Percentiles rank a stretch among this genome's conserved stretches.
Evolutionary conservation across 2,329 filamentous ascomycete species (phyloP).

Genomic region (Conoideocrella luteorostrata): DNA sequence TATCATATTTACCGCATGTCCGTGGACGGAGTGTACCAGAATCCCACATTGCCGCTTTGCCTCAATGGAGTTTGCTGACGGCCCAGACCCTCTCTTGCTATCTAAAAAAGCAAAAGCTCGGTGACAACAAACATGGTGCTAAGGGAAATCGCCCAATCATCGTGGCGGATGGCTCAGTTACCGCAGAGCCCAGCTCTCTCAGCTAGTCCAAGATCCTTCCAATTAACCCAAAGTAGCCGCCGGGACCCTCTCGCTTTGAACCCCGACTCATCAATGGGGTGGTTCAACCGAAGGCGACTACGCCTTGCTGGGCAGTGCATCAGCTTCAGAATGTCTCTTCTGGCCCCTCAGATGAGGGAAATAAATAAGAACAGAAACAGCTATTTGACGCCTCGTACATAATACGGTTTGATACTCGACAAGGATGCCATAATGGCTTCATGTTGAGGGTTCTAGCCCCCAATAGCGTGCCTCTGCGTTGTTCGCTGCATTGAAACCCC

Average conservation of each 20-base stretch:
- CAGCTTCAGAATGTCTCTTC: conserved; percentile 12
- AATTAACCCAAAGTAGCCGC: conserved; percentile 2
- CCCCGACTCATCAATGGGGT: conserved; percentile 4
- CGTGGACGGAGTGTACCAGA: too few species aligned
- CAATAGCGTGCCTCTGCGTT: too few species aligned
- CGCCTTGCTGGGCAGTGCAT: conserved; percentile 1
- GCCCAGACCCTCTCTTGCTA: not conserved
- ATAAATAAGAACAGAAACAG: conserved; percentile 14
- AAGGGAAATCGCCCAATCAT: conserved; percentile 3
- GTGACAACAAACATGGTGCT: conserved; percentile 5
- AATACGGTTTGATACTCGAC: conserved; percentile 19
- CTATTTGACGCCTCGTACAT: conserved; percentile 18
- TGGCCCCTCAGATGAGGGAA: conserved; percentile 20
- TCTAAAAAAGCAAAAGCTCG: conserved; percentile 3
- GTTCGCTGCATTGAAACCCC: too few species aligned
- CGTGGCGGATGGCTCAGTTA: not conserved
- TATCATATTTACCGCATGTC: too few species aligned
- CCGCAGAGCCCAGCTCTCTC: conserved; percentile 1
- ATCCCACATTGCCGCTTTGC: not conserved
- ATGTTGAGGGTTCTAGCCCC: too few species aligned
- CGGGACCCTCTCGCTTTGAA: not conserved
- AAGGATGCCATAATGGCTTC: conserved; percentile 4
- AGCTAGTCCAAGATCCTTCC: conserved; percentile 4
- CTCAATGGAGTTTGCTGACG: not conserved
- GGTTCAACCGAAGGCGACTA: not conserved